Evolutionary conservation across 2,329 filamentous ascomycete genomes (phyloP), one percentile per base, ranked within the genome.

Genomic region (Xylaria sp.): DNA sequence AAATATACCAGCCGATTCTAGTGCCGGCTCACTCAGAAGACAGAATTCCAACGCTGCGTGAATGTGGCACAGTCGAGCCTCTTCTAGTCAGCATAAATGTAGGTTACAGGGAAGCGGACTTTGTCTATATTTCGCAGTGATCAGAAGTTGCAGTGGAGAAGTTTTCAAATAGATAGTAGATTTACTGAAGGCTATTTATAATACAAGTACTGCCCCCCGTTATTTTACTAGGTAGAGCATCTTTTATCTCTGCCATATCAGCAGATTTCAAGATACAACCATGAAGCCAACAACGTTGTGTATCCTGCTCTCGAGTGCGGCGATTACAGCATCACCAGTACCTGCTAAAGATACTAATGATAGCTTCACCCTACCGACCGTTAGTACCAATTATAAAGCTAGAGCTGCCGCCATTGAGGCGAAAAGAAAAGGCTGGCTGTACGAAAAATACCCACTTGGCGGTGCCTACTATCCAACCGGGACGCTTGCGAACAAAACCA

Each of bases 401-500:
- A 67, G 60, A 23, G 56, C 56, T 23, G 60, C 38, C 17, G 23
- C 60, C 3, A 59, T 60, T 10, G 48, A 48, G 5, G 40, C 48
- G 26, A 64, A 67, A 49, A 54, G 60, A 20, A 60, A 64, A 20
- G 60, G 65, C 38, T 64, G 60, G 60, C 28, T 64, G 10, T 67
- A 67, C 15, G 23, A 26, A 36, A 48, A 56, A 48, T 64, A 56
- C 36, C 54, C 65, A 54, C 38, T 67, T 15, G 65, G 65, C 5
- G 65, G 60, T 42, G 65, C 65, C 36, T 60, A 49, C n/a, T 67
- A 67, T 38, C 65, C 65, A n/a, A 60, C 60, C 2, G 60, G 65
- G 13, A 49, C 17, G 49, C 54, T 67, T 49, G 60, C 65, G 20
- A 67, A 64, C 33, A 6, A 65, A 33, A 67, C 65, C 13, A 64